Evolutionary conservation across 768 basidiomycete genomes (phyloP), one percentile per base, ranked within the genome.

Genomic region (Trametes maxima): DNA sequence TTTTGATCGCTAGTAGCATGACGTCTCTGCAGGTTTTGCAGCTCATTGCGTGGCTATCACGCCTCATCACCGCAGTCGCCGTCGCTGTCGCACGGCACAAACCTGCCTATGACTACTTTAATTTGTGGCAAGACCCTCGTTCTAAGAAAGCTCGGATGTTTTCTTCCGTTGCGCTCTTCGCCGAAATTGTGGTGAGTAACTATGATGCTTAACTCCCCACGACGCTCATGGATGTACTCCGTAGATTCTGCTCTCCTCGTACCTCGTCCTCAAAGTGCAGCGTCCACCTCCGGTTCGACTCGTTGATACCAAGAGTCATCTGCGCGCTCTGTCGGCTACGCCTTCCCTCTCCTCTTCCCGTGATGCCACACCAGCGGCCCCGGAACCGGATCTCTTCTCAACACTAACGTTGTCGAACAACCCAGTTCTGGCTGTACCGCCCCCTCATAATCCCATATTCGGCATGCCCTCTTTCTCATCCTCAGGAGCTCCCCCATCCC

Each of bases 231-330:
- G 2, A 1, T 28, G 54, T 35, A 44, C 3, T 47, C 47, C 16
- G 4, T 62, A 92, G 90, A 75, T 82, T 45, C 74, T 82, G 55
- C 65, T 77, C 12, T 69, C 76, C 35, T 90, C 87, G 3, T 81
- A 77, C 59, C 75, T 79, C 50, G 76, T 83, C 16, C 77, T 93
- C 36, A 84, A 81, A 39, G 70, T 92, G 6, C 86, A 87, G 59
- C 85, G 82, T 17, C 88, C 91, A 1, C 89, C 90, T 11, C 69
- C 83, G 2, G 85, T 93, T 52, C 86, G 88, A 45, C 82, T 93
- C 24, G 80, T 91, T 46, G 82, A 88, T 67, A 81, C 84, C 8
- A 79, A 80, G 49, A 68, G 76, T 13, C 80, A 82, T 60, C 70
- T 70, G 35, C 64, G 49, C 17, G 55, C 45, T 2, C 50, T 60